These are phyloP conservation scores for Sclerospora graminicola DNA, from an alignment of 352 stramenopile genomes.

Conservation along the genomic window DNA sequence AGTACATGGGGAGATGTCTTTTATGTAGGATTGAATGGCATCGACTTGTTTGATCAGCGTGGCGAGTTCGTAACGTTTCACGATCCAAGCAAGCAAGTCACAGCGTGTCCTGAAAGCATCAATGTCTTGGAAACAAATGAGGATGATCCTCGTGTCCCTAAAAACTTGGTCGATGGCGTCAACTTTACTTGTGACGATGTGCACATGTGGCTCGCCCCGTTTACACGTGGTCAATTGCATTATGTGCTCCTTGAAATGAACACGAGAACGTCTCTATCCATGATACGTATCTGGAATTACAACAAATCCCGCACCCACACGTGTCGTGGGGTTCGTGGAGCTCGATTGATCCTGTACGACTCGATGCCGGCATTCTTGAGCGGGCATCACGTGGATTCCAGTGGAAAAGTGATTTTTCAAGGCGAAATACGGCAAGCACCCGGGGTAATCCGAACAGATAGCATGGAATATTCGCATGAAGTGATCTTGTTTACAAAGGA, in stretches of 20 bases:
- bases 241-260: slow-evolving; percentile 49
- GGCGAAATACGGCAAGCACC: slow-evolving; percentile 73
- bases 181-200: slow-evolving; percentile 87
- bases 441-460: slow-evolving; percentile 40
- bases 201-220: slow-evolving; percentile 88
- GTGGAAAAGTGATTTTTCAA: slow-evolving; percentile 5
- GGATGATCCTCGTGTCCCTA: slow-evolving; percentile 55
- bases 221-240: slow-evolving; percentile 38
- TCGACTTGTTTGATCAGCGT: slow-evolving; percentile 79
- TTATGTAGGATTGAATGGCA: slow-evolving; percentile 85
- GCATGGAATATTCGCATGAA: slow-evolving; percentile 54
- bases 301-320: slow-evolving; percentile 89
- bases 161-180: slow-evolving; percentile 75
- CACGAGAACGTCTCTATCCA: slow-evolving; percentile 34
- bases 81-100: too few relatives aligned
- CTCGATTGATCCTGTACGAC: slow-evolving; percentile 45
- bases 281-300: slow-evolving; percentile 90
- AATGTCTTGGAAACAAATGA: slow-evolving; percentile 91
- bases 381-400: too few relatives aligned
- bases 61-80: too few relatives aligned
- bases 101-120: slow-evolving; percentile 65
- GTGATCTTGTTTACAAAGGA: slow-evolving; percentile 84
- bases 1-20: slow-evolving; percentile 79
- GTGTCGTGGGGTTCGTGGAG: slow-evolving; percentile 48
- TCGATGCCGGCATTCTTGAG: too few relatives aligned